Evolutionary conservation across 176 grass and related monocot species (phyloP).

Genomic region (Cocos nucifera): DNA sequence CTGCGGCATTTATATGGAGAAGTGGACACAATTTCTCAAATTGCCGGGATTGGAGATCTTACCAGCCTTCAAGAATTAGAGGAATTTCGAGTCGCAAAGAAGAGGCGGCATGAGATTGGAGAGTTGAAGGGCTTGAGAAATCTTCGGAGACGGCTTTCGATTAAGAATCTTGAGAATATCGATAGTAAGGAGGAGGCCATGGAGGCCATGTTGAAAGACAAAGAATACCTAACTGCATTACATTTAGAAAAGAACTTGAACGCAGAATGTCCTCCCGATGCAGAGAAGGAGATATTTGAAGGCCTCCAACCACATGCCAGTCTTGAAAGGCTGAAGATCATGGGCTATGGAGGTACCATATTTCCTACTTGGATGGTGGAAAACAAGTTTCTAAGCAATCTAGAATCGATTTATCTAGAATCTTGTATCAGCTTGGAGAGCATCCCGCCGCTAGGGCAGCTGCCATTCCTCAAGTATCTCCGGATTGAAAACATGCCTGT

Average conservation of each 20-base stretch:
- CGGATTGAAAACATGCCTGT: no score
- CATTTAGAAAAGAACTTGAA: no score
- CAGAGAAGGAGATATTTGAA: background rate
- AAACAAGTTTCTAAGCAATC: background rate
- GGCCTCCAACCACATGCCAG: no score
- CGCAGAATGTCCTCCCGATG: no score
- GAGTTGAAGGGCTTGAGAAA: slow-evolving; percentile 7
- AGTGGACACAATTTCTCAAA: slow-evolving; percentile 6
- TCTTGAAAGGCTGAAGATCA: background rate
- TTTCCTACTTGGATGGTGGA: slow-evolving; percentile 10
- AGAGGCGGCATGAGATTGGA: background rate
- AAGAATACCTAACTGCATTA: background rate
- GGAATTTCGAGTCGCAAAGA: slow-evolving; percentile 9
- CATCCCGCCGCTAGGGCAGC: background rate
- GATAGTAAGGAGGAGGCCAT: slow-evolving; percentile 1
- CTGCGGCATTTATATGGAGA: slow-evolving; percentile 18
- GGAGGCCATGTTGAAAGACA: no score
- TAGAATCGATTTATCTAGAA: slow-evolving; percentile 2
- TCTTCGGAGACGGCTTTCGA: no score
- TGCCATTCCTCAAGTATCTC: background rate
- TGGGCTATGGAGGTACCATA: background rate
- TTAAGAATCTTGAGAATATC: slow-evolving; percentile 6
- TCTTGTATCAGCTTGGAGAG: background rate
- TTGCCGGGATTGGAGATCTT: slow-evolving; percentile 17
- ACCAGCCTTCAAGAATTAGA: slow-evolving; percentile 23